Evolutionary conservation across 495 filamentous ascomycete species (phyloP).

Genomic region (Tuber borchii): DNA sequence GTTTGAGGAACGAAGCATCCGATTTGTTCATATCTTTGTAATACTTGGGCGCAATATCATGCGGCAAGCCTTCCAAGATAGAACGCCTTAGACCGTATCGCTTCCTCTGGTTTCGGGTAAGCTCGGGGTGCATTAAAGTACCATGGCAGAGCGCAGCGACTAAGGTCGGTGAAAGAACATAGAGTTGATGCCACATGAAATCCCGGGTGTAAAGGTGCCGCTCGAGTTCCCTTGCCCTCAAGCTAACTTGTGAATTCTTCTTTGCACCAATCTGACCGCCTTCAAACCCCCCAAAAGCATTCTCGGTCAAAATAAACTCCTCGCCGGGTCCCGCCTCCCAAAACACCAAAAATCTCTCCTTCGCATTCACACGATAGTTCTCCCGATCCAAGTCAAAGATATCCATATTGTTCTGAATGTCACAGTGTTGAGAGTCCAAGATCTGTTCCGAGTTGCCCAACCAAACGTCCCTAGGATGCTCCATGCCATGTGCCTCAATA

Average conservation of each 20-base stretch:
- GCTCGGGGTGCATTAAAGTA: conserved; percentile 39
- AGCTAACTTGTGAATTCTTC: conserved; percentile 36
- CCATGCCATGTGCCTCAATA: conserved; percentile 36
- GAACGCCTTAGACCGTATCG: conserved; percentile 42
- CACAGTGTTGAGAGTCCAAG: conserved; percentile 31
- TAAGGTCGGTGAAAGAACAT: conserved; percentile 42
- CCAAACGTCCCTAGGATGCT: conserved; percentile 42
- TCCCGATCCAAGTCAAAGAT: conserved; percentile 42
- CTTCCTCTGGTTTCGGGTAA: conserved; percentile 37
- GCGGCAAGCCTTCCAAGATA: conserved; percentile 40
- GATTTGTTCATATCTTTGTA: conserved; percentile 41
- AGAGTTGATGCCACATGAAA: conserved; percentile 44
- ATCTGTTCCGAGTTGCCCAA: conserved; percentile 36
- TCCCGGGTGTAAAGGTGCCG: conserved; percentile 40
- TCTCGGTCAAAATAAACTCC: conserved; percentile 43
- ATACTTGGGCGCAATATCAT: conserved; percentile 38
- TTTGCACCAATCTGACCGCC: conserved; percentile 42
- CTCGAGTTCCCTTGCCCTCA: conserved; percentile 35
- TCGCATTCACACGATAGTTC: conserved; percentile 42
- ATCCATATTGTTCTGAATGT: conserved; percentile 27
- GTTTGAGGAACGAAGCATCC: conserved; percentile 39
- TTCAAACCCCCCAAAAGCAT: conserved; percentile 43
- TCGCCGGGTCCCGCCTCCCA: conserved; percentile 42
- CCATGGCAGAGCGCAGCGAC: conserved; percentile 42
- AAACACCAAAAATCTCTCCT: conserved; percentile 42